Conservation (phyloP, 2,329 filamentous ascomycete species). For the Aspergillus sp. region DNA sequence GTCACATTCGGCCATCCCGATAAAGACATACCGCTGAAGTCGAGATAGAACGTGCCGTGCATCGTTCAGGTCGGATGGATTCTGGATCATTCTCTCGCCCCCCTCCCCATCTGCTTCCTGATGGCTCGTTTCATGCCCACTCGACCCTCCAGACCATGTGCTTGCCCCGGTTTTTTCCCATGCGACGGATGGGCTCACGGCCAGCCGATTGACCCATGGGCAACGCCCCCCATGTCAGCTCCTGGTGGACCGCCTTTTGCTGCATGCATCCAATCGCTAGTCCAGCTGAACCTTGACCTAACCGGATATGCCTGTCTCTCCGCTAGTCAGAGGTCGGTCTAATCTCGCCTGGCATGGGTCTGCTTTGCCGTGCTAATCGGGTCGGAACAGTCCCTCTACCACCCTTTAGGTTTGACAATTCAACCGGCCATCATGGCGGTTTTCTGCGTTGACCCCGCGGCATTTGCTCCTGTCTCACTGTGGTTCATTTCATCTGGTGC, state of each 20-base stretch:
- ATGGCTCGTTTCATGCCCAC: background rate
- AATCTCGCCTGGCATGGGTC: constrained; percentile 1
- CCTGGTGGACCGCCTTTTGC: background rate
- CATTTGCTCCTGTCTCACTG: background rate
- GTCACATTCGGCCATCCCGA: constrained; percentile 18
- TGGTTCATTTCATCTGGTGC: background rate
- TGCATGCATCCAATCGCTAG: constrained; percentile 5
- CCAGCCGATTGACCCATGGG: constrained; percentile 7
- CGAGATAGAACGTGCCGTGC: background rate
- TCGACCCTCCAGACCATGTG: constrained; percentile 7
- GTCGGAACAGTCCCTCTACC: background rate
- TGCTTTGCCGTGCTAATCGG: background rate
- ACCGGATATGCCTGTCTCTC: constrained; percentile 5
- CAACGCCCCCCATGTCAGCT: constrained; percentile 3
- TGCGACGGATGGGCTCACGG: background rate
- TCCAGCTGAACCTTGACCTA: background rate
- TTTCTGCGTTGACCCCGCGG: background rate
- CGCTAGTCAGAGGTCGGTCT: constrained; percentile 1
- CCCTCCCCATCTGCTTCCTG: background rate
- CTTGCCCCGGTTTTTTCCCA: constrained; percentile 1
- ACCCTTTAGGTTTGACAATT: constrained; percentile 3
- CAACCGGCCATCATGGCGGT: constrained; percentile 2
- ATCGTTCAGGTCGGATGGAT: background rate
- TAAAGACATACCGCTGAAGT: background rate
- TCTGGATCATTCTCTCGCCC: background rate